These are phyloP conservation scores for Venturia aucupariae DNA, from an alignment of 2,329 filamentous ascomycete genomes.

Conservation along the genomic window DNA sequence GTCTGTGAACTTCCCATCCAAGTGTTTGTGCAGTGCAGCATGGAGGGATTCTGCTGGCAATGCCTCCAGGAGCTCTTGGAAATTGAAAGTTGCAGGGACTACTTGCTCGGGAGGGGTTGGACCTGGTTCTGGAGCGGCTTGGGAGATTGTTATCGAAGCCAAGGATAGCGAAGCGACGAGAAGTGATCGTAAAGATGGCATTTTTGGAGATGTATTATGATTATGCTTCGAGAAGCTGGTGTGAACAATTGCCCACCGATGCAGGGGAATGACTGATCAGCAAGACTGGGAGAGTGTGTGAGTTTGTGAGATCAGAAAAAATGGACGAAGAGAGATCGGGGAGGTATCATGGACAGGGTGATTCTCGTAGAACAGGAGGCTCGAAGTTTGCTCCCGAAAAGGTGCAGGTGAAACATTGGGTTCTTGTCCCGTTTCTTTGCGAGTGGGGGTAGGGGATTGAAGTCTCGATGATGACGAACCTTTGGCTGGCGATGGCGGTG, in stretches of 20 bases:
- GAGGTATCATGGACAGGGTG: neutral
- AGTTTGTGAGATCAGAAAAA: neutral
- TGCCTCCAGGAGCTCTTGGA: constrained; percentile 47
- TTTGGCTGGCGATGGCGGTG: constrained; percentile 1
- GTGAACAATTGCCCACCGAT: neutral
- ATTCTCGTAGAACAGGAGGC: neutral
- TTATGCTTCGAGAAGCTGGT: neutral
- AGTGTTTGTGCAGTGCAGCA: constrained; percentile 54
- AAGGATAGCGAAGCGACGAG: constrained; percentile 24
- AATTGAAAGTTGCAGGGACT: constrained; percentile 22
- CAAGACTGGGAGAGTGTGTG: neutral
- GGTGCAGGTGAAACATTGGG: neutral
- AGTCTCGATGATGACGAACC: neutral
- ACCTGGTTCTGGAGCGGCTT: constrained; percentile 15
- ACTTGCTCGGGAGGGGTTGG: neutral
- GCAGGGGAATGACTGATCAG: neutral
- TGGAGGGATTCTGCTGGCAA: constrained; percentile 55
- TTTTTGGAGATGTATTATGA: neutral
- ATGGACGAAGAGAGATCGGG: neutral
- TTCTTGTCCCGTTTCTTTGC: neutral
- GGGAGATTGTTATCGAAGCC: constrained; percentile 24
- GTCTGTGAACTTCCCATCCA: constrained; percentile 55
- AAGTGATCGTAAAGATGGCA: constrained; percentile 1
- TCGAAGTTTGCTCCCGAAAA: neutral
- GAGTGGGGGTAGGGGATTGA: neutral